Base-by-base conservation (phyloP, 768 basidiomycete species). In the Pilatotrama ljubarskyi region DNA sequence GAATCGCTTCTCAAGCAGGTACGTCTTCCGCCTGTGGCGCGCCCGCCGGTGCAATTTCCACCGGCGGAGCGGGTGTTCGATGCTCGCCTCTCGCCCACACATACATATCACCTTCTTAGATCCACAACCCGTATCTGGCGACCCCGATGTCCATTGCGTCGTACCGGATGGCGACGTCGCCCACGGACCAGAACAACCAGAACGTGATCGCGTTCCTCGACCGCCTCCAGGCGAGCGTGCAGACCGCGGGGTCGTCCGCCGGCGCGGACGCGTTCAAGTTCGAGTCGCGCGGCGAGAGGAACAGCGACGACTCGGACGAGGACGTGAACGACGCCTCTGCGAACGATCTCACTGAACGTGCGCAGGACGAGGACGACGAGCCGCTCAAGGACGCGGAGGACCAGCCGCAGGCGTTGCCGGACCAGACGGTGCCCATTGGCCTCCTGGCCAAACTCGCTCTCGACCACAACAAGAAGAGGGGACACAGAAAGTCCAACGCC, bases 1-100 rank as follows among this genome's bases (percentile, higher is more conserved):
- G 89, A 92, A 63, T 88, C 86, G 14, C 82, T 93, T 14, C 80
- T 94, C 64, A 92, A 92, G 70, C 90, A 93, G 78, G 90, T 86
- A 35, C 14, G 78, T 71, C 1, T 32, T 58, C 38, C 20, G 11
- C 7, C 10, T 5, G 42, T 29, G 29, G 29, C 29, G 5, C 26
- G 38, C 26, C 26, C 43, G 41, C 24, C 25, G 78, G 90, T 86
- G 32, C 14, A 78, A 71, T 0, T 32, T 58, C 38, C 20, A n/a
- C 7, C 10, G 3, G 42, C 29, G 29, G 29, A 17, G 5, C 26
- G 38, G n/a, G n/a, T 36, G 41, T n/a, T n/a, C 17, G 36, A 9
- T 18, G 18, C 42, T 38, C 44, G 43, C 32, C 20, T 18, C 32
- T 32, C 51, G 42, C 40, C 41, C 55, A 29, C 22, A 35, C n/a